Evolutionary conservation across 129 eudicot genomes (phyloP), one percentile per base, ranked within the genome.

Genomic region (Ambrosia trifida): DNA sequence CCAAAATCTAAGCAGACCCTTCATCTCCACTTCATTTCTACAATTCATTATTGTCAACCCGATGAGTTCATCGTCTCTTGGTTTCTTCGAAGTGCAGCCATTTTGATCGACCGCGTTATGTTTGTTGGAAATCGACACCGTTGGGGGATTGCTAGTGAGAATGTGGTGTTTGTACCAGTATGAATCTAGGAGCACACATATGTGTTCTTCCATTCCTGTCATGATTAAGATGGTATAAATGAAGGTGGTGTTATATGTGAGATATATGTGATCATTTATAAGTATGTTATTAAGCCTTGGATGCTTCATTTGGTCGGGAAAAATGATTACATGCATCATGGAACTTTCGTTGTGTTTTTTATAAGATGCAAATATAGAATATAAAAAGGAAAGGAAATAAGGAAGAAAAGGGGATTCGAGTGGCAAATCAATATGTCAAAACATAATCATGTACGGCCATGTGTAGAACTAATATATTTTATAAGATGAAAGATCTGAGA

Each of bases 151-250:
- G 45, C 5, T 51, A 32, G 61, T 17, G 17, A 69, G 73, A 35
- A 69, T 69, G 49, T 69, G 63, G 63, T 69, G 63, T 50, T 69
- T 69, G 50, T 69, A 69, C 73, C 73, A 69, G 36, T 69, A 69
- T 69, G 73, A 69, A 24, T 69, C 73, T 11, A 69, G 28, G 50
- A 69, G 73, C 33, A 50, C 18, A 49, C 45, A 69, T 4, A 69
- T 32, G 73, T 69, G 28, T 51, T 69, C 61, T 69, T 69, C 73
- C 46, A 9, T 62, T n/a, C 1, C 1, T n/a, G 30, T 8, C 54
- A 47, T 66, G 43, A 5, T 36, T 1, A 36, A 4, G 4, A 36
- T 66, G 41, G 31, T 36, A 19, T 2, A 19, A 52, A 4, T 36
- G 43, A 36, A 36, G 7, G 7, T 17, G 30, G 30, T 52, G 30